phyloP scores from a whole-genome alignment of 306 rosid genomes.

The Vicia villosa region DNA sequence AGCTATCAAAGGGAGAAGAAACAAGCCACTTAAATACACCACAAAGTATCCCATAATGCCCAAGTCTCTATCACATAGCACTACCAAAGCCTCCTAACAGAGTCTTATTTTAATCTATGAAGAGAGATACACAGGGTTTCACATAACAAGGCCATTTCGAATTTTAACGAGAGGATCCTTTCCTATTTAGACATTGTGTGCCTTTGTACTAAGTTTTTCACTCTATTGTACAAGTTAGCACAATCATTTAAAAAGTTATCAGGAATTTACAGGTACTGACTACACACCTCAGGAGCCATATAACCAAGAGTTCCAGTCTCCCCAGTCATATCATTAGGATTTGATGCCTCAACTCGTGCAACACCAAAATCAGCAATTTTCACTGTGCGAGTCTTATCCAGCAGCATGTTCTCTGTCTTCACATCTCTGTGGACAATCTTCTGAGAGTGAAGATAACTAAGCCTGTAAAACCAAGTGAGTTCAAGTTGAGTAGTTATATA shows the following conservation, averaged over 20 bases:
- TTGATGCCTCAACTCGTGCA: constrained; percentile 98
- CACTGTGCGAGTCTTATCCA: constrained; percentile 81
- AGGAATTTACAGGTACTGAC: constrained; percentile 21
- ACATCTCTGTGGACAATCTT: constrained; percentile 98
- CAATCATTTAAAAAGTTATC: constrained; percentile 17
- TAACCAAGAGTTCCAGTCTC: constrained; percentile 99
- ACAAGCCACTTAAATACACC: too few species aligned
- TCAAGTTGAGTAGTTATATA: constrained; percentile 25
- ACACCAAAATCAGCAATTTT: constrained; percentile 99
- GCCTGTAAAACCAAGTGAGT: constrained; percentile 53
- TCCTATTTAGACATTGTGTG: constrained; percentile 5
- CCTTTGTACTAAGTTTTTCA: constrained; percentile 1
- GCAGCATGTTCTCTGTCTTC: constrained; percentile 95
- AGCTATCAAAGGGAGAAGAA: too few species aligned
- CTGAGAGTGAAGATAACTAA: constrained; percentile 94
- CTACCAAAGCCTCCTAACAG: too few species aligned
- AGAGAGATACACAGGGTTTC: background rate
- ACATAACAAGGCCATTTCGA: background rate
- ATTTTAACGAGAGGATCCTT: constrained; percentile 3
- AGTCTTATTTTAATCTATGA: background rate
- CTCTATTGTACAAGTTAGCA: background rate
- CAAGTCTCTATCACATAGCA: too few species aligned
- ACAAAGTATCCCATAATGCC: too few species aligned
- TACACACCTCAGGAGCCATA: constrained; percentile 97
- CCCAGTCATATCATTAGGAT: constrained; percentile 99